Percentiles rank a stretch among this genome's conserved stretches.
These are phyloP conservation scores for Saposhnikovia divaricata DNA, from an alignment of 129 eudicot species.

Conservation along the genomic window DNA sequence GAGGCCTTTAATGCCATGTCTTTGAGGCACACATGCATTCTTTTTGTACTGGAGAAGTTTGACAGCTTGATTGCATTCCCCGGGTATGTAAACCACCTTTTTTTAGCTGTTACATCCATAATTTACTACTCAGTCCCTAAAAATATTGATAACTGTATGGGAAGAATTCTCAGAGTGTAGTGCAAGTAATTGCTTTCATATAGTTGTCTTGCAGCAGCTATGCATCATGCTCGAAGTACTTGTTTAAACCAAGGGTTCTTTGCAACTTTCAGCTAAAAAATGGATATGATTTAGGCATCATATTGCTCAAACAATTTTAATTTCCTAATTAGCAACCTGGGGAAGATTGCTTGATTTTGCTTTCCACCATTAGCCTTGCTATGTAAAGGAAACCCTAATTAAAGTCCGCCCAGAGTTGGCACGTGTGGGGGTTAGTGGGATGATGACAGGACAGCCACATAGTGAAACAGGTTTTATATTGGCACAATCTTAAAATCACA, in stretches of 20 bases:
- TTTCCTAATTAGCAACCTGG: neutral
- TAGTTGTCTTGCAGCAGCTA: neutral
- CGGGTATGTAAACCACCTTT: conserved; percentile 39
- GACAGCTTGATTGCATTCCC: conserved; percentile 43
- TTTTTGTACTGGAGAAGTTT: conserved; percentile 62
- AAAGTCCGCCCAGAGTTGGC: neutral
- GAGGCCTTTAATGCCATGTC: conserved; percentile 71
- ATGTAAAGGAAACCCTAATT: neutral
- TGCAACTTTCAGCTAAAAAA: neutral
- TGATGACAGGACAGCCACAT: neutral
- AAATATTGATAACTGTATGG: neutral
- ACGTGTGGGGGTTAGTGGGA: neutral
- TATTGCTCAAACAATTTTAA: neutral
- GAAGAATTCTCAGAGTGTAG: neutral
- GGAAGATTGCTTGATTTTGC: neutral
- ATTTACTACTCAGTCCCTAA: neutral
- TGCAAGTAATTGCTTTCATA: neutral
- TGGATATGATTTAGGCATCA: neutral
- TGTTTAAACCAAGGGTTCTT: neutral
- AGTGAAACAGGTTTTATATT: neutral
- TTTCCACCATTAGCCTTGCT: neutral
- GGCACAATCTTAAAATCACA: neutral
- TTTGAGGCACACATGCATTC: conserved; percentile 60
- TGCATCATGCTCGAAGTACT: neutral
- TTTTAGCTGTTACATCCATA: neutral